phyloP scores from a whole-genome alignment of 2,329 filamentous ascomycete genomes.

The Venturia nashicola region DNA sequence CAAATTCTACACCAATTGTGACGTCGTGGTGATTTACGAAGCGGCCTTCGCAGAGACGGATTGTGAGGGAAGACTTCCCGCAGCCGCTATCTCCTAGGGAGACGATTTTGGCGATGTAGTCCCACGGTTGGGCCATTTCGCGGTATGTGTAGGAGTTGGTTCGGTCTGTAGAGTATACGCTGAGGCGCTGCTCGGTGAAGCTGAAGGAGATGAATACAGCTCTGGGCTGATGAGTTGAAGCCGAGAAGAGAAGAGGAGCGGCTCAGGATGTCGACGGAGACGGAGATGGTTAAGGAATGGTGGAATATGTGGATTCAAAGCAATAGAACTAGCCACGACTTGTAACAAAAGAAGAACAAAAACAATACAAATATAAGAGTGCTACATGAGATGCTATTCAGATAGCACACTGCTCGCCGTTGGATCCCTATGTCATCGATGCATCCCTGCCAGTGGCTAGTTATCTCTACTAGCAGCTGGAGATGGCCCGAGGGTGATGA shows the following conservation, averaged over 20 bases:
- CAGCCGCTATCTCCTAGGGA: slow-evolving; percentile 94
- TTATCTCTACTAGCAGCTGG: background rate
- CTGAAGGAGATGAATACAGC: background rate
- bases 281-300: background rate
- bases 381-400: background rate
- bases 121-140: slow-evolving; percentile 60
- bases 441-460: background rate
- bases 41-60: slow-evolving; percentile 90
- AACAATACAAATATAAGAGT: background rate
- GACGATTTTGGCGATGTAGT: slow-evolving; percentile 98
- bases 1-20: slow-evolving; percentile 94
- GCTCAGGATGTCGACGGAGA: background rate
- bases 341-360: background rate
- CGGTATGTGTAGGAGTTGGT: background rate
- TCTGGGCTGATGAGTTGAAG: background rate
- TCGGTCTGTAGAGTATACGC: slow-evolving; percentile 5
- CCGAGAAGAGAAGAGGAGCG: background rate
- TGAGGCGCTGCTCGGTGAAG: background rate
- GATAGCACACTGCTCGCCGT: background rate
- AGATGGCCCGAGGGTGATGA: background rate
- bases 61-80: slow-evolving; percentile 85
- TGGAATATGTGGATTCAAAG: background rate
- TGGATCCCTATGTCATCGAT: background rate
- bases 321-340: background rate
- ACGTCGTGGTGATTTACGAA: slow-evolving; percentile 93